A percentile compares a stretch with the other conserved stretches of the same genome.
Evolutionary conservation across 148 eudicot species (phyloP).

Genomic region (Persicaria maculosa): DNA sequence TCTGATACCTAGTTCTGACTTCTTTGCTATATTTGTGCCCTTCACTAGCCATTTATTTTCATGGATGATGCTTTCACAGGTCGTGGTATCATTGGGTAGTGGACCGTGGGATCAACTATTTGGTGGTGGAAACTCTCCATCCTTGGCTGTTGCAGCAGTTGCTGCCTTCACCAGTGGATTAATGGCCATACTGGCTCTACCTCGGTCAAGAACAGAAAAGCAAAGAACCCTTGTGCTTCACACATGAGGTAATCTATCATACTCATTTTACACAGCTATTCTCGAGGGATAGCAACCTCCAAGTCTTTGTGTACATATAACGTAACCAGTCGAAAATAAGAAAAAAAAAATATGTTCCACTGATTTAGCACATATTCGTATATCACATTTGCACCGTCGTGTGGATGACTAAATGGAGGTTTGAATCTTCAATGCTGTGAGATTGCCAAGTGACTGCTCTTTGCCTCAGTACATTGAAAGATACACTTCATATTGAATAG

Average conservation of each 20-base stretch:
- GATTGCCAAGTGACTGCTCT: background rate
- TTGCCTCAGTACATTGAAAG: background rate
- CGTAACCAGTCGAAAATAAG: background rate
- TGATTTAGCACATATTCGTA: background rate
- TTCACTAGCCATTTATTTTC: background rate
- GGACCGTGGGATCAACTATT: conserved; percentile 91
- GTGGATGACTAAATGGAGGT: conserved; percentile 1
- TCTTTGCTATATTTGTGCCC: background rate
- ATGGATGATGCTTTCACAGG: conserved; percentile 29
- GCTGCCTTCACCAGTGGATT: conserved; percentile 57
- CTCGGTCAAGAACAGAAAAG: conserved; percentile 19
- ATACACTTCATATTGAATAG: background rate
- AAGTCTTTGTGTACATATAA: conserved; percentile 10
- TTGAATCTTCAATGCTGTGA: background rate
- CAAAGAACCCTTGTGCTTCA: conserved; percentile 16
- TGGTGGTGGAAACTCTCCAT: conserved; percentile 89
- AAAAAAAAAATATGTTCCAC: background rate
- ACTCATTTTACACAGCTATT: conserved; percentile 5
- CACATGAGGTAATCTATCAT: conserved; percentile 12
- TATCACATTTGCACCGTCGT: background rate
- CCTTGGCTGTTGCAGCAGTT: conserved; percentile 62
- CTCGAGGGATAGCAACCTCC: conserved; percentile 5
- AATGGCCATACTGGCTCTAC: conserved; percentile 43
- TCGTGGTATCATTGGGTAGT: conserved; percentile 81
- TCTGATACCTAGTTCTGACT: too few relatives aligned